Conservation (phyloP, 495 filamentous ascomycete genomes). For the Penicillium robsamsonii region DNA sequence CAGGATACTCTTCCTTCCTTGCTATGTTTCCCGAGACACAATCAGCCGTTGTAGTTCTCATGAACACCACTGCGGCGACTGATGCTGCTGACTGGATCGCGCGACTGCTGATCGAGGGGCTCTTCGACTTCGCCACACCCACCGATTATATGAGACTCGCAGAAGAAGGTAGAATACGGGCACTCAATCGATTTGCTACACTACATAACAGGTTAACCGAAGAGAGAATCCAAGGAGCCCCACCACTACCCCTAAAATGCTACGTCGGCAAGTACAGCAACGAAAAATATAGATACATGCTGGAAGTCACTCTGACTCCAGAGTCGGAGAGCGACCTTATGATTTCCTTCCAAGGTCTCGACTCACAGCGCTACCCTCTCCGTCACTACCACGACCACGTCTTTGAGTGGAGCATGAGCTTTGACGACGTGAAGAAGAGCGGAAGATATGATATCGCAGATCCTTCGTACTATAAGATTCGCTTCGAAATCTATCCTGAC, state of each 20-base stretch:
- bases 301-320: slow-evolving; percentile 1
- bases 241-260: neutral
- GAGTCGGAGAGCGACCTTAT: neutral
- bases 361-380: neutral
- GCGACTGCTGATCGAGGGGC: neutral
- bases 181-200: neutral
- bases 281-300: neutral
- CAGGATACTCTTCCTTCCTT: slow-evolving; percentile 7
- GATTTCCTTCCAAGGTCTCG: neutral
- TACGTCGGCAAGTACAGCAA: slow-evolving; percentile 9
- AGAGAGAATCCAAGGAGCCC: neutral
- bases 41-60: slow-evolving; percentile 8
- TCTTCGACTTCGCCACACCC: slow-evolving; percentile 2
- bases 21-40: slow-evolving; percentile 11
- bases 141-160: neutral
- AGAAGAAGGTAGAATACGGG: neutral
- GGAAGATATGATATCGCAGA: slow-evolving; percentile 5
- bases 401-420: slow-evolving; percentile 8
- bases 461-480: slow-evolving; percentile 1
- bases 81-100: slow-evolving; percentile 9
- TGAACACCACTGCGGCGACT: neutral
- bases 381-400: slow-evolving; percentile 7
- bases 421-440: neutral
- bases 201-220: neutral
- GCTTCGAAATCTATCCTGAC: neutral